phyloP scores from a whole-genome alignment of 2,329 filamentous ascomycete genomes.

The Exophiala viscosa region DNA sequence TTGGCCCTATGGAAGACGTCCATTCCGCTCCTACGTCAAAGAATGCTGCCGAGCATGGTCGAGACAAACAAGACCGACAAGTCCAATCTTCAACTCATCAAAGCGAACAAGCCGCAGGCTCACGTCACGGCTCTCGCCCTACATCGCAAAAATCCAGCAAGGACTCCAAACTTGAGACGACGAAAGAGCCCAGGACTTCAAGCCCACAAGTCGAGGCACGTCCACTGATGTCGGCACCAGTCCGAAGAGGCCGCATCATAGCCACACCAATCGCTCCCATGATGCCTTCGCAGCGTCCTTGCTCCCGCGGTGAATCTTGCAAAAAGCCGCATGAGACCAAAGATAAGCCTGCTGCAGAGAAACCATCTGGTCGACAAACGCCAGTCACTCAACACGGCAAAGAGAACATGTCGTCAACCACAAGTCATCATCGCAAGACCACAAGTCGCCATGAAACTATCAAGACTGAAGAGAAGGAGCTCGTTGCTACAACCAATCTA shows the following conservation, averaged over 20 bases:
- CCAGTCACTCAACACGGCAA: conserved; percentile 10
- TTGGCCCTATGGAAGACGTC: conserved; percentile 16
- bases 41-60: background rate
- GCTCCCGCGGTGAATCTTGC: conserved; percentile 16
- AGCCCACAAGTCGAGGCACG: conserved; percentile 10
- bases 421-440: conserved; percentile 9
- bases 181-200: conserved; percentile 8
- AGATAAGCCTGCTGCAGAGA: conserved; percentile 6
- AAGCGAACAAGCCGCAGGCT: conserved; percentile 2
- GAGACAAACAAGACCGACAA: conserved; percentile 7
- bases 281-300: conserved; percentile 12
- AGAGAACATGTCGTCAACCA: conserved; percentile 3
- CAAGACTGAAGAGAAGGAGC: conserved; percentile 8
- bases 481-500: background rate
- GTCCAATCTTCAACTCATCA: conserved; percentile 1
- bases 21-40: conserved; percentile 3
- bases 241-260: conserved; percentile 27
- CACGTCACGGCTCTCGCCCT: conserved; percentile 6
- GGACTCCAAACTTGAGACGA: conserved; percentile 11
- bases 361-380: conserved; percentile 15
- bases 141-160: conserved; percentile 9
- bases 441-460: conserved; percentile 10
- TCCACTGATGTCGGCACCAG: conserved; percentile 26
- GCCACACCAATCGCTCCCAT: conserved; percentile 24
- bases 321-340: conserved; percentile 11